phyloP scores from a whole-genome alignment of 1,139 yeast species.

The Suhomyces bokatorum region DNA sequence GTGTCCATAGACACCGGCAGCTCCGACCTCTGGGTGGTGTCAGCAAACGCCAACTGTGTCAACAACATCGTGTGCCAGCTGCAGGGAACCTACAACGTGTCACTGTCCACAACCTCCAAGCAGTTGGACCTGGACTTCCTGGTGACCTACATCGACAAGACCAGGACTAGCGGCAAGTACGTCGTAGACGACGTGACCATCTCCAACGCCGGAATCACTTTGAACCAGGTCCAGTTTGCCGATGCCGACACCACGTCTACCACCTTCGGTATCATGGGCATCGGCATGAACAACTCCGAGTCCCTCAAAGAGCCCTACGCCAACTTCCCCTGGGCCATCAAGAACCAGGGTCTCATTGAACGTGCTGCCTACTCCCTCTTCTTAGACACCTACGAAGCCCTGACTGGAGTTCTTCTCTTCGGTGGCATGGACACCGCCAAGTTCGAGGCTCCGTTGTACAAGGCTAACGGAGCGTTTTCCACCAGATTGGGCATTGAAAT shows the following conservation, averaged over 20 bases:
- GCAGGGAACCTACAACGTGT: constrained; percentile 14
- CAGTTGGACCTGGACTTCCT: constrained; percentile 11
- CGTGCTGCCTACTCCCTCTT: constrained; percentile 25
- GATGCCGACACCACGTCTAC: constrained; percentile 20
- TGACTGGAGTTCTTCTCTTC: constrained; percentile 19
- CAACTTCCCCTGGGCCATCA: constrained; percentile 24
- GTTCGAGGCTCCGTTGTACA: constrained; percentile 18
- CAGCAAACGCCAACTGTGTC: constrained; percentile 1
- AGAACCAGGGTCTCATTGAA: constrained; percentile 21
- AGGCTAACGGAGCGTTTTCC: constrained; percentile 13
- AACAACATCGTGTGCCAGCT: constrained; percentile 3
- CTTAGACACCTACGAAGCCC: constrained; percentile 16
- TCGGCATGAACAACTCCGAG: constrained; percentile 6
- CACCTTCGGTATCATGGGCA: constrained; percentile 22
- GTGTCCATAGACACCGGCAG: constrained; percentile 24
- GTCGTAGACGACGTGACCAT: constrained; percentile 19
- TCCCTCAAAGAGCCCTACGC: constrained; percentile 13
- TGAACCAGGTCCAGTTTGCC: constrained; percentile 26
- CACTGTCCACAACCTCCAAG: constrained; percentile 10
- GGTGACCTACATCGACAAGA: constrained; percentile 19
- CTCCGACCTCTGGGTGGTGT: constrained; percentile 22
- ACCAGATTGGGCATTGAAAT: constrained; percentile 2
- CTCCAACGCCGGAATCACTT: constrained; percentile 12
- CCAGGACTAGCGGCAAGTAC: constrained; percentile 19
- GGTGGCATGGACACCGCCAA: constrained; percentile 24